These are phyloP conservation scores for Neopestalotiopsis clavispora DNA, from an alignment of 2,329 filamentous ascomycete genomes.

Conservation along the genomic window DNA sequence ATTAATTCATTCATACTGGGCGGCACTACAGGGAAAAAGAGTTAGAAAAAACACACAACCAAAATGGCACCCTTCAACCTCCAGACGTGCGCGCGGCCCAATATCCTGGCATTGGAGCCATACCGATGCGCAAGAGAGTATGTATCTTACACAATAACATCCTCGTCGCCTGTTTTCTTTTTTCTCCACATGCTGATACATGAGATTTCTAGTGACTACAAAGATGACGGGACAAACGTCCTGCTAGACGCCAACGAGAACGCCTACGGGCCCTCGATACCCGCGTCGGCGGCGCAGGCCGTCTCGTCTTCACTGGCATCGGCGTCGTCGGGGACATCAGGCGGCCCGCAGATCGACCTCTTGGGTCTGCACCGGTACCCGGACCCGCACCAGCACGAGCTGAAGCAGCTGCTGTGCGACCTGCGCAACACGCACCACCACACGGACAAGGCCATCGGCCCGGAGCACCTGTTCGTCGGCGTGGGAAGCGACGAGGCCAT, in stretches of 20 bases:
- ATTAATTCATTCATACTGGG: neutral
- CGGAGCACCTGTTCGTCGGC: conserved; percentile 89
- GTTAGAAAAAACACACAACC: neutral
- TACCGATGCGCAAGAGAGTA: conserved; percentile 85
- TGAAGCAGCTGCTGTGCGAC: conserved; percentile 86
- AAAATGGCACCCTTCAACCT: conserved; percentile 72
- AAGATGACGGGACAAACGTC: conserved; percentile 95
- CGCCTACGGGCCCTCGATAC: conserved; percentile 84
- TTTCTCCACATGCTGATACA: conserved; percentile 27
- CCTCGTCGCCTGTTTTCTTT: neutral
- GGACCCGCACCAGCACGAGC: conserved; percentile 86
- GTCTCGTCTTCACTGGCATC: conserved; percentile 40
- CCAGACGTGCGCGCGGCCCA: conserved; percentile 74
- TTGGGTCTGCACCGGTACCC: conserved; percentile 91
- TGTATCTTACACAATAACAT: neutral
- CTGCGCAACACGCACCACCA: conserved; percentile 86
- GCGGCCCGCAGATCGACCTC: conserved; percentile 71
- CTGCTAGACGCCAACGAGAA: conserved; percentile 99
- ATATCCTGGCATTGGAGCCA: conserved; percentile 77
- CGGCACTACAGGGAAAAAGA: too few species aligned
- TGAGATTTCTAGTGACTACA: conserved; percentile 79
- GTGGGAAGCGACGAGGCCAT: conserved; percentile 98
- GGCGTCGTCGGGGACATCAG: conserved; percentile 26
- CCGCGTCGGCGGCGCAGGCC: conserved; percentile 48
- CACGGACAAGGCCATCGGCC: conserved; percentile 73